Percentiles rank a stretch among this genome's conserved stretches.
Evolutionary conservation across 129 eudicot species (phyloP).

Genomic region (Deinandra increscens): DNA sequence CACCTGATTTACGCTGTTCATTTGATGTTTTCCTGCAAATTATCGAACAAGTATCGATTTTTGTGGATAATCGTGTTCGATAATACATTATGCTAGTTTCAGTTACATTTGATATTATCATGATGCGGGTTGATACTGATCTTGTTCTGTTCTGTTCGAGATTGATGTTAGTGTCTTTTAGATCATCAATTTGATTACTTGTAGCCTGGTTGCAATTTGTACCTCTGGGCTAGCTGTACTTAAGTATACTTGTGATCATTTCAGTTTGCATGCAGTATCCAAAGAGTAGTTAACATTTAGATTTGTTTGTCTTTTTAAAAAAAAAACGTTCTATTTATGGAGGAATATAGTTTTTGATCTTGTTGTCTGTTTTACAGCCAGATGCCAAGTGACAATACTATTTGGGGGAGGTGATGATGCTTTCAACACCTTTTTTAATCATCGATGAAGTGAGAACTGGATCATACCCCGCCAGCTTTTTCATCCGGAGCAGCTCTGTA

Average conservation of each 20-base stretch:
- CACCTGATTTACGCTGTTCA: not conserved
- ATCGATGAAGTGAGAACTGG: slow-evolving; percentile 55
- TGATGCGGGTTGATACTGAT: not conserved
- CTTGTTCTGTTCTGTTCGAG: not conserved
- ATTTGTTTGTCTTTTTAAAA: not conserved
- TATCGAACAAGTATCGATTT: too few species aligned
- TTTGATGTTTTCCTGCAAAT: not conserved
- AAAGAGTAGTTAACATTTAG: too few species aligned
- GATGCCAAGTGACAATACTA: slow-evolving; percentile 53
- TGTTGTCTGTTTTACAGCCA: slow-evolving; percentile 35
- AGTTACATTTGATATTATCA: too few species aligned
- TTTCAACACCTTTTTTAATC: slow-evolving; percentile 53
- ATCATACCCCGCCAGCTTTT: slow-evolving; percentile 45
- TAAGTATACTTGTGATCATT: not conserved
- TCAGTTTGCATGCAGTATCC: not conserved
- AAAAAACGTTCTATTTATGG: too few species aligned
- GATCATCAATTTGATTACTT: too few species aligned
- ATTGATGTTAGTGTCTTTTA: too few species aligned
- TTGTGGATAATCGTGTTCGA: not conserved
- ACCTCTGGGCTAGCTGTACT: not conserved
- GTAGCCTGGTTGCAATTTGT: not conserved
- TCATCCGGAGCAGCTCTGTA: slow-evolving; percentile 50
- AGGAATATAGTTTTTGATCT: not conserved
- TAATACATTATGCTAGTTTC: too few species aligned
- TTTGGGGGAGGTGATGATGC: slow-evolving; percentile 55